Percentiles rank a stretch among this genome's conserved stretches.
These are phyloP conservation scores for Leccinum incarnatum DNA, from an alignment of 768 basidiomycete species.

Conservation along the genomic window DNA sequence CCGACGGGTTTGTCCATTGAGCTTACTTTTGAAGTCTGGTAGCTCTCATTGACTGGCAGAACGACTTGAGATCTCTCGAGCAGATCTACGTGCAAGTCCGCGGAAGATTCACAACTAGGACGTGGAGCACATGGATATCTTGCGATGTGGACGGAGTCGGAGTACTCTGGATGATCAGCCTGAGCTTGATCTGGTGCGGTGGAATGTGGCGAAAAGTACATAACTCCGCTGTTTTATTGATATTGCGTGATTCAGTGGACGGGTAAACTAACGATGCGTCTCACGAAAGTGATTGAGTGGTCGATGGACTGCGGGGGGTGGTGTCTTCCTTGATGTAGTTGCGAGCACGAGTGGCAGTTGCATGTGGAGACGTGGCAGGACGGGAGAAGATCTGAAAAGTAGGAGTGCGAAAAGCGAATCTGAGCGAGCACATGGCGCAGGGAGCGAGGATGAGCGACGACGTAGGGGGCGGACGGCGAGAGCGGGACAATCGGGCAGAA, in stretches of 20 bases:
- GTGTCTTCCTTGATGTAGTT: slow-evolving; percentile 1
- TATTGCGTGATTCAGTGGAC: slow-evolving; percentile 13
- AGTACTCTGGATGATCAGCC: slow-evolving; percentile 25
- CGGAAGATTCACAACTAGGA: slow-evolving; percentile 32
- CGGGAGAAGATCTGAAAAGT: slow-evolving; percentile 25
- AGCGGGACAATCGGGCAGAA: slow-evolving; percentile 14
- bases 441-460: slow-evolving; percentile 14
- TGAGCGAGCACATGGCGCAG: slow-evolving; percentile 28
- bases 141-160: slow-evolving; percentile 32
- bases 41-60: slow-evolving; percentile 19
- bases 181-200: slow-evolving; percentile 22
- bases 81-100: slow-evolving; percentile 30
- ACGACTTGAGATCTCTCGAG: slow-evolving; percentile 21
- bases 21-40: slow-evolving; percentile 22
- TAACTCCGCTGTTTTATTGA: slow-evolving; percentile 18
- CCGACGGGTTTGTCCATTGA: slow-evolving; percentile 4
- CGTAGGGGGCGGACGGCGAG: slow-evolving; percentile 5
- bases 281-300: slow-evolving; percentile 6
- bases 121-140: slow-evolving; percentile 30
- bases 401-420: slow-evolving; percentile 24
- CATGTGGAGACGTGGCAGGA: slow-evolving; percentile 23
- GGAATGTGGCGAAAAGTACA: slow-evolving; percentile 17
- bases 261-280: not conserved
- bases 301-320: not conserved
- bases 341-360: not conserved